phyloP scores from a whole-genome alignment of 2,329 filamentous ascomycete species.

The Alternaria solani region DNA sequence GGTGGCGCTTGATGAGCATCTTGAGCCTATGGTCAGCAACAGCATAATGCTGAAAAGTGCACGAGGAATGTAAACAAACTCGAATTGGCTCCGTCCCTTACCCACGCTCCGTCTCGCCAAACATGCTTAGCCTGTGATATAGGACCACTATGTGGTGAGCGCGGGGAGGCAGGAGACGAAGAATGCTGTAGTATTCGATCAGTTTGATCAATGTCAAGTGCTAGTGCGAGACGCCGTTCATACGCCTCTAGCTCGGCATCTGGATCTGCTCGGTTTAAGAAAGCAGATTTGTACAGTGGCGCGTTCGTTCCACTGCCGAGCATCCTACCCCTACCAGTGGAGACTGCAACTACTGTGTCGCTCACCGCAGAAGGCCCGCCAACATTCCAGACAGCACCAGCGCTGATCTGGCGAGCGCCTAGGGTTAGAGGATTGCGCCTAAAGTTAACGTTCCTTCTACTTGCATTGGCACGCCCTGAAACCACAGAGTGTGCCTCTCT shows the following conservation, averaged over 20 bases:
- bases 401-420: slow-evolving; percentile 62
- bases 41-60: slow-evolving; percentile 2
- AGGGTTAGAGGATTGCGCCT: slow-evolving; percentile 32
- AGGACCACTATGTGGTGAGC: slow-evolving; percentile 8
- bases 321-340: slow-evolving; percentile 70
- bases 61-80: slow-evolving; percentile 40
- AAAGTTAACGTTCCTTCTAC: slow-evolving; percentile 30
- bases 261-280: slow-evolving; percentile 59
- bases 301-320: slow-evolving; percentile 77
- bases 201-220: slow-evolving; percentile 78
- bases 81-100: slow-evolving; percentile 36
- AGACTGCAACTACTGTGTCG: slow-evolving; percentile 59
- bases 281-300: slow-evolving; percentile 67
- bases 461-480: slow-evolving; percentile 27
- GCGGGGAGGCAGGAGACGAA: slow-evolving; percentile 11
- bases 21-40: slow-evolving; percentile 23
- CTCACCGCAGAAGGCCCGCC: slow-evolving; percentile 71
- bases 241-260: slow-evolving; percentile 73
- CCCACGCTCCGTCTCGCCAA: slow-evolving; percentile 56
- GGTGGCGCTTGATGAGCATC: slow-evolving; percentile 37
- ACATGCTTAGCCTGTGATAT: slow-evolving; percentile 28
- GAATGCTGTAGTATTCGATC: slow-evolving; percentile 66
- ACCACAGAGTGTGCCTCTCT: slow-evolving; percentile 44
- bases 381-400: slow-evolving; percentile 78
- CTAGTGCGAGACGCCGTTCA: slow-evolving; percentile 77